These are phyloP conservation scores for Pseudomicrostroma phylloplanum DNA, from an alignment of 1,284 basidiomycete species.

Conservation along the genomic window DNA sequence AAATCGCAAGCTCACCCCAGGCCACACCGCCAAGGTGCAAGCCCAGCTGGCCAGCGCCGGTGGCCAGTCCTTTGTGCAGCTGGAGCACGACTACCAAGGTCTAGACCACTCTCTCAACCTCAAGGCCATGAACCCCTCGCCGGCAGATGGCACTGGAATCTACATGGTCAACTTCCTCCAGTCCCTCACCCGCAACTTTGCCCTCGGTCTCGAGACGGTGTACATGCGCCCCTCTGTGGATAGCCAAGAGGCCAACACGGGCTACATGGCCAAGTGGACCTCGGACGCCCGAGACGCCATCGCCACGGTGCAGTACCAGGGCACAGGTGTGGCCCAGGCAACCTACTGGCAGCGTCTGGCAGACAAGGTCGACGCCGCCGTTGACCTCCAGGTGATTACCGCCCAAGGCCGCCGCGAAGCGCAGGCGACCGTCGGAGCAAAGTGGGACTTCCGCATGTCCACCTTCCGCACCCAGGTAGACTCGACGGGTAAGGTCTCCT, in stretches of 20 bases:
- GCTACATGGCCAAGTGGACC: slow-evolving; percentile 74
- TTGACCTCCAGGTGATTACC: slow-evolving; percentile 74
- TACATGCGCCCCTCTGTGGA: slow-evolving; percentile 64
- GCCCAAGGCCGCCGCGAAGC: slow-evolving; percentile 70
- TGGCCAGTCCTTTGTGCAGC: slow-evolving; percentile 57
- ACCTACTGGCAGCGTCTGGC: slow-evolving; percentile 95
- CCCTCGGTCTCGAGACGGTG: slow-evolving; percentile 82
- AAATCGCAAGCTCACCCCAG: slow-evolving; percentile 80
- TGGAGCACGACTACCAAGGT: slow-evolving; percentile 92
- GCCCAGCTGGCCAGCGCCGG: slow-evolving; percentile 48
- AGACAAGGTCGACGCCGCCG: slow-evolving; percentile 97
- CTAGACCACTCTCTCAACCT: slow-evolving; percentile 78
- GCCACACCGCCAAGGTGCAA: slow-evolving; percentile 78
- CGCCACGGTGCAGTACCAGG: slow-evolving; percentile 82
- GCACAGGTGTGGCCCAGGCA: slow-evolving; percentile 73
- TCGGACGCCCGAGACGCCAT: slow-evolving; percentile 55
- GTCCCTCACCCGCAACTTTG: slow-evolving; percentile 85
- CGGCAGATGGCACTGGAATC: slow-evolving; percentile 79
- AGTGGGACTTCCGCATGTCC: slow-evolving; percentile 90
- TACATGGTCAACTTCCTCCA: slow-evolving; percentile 91
- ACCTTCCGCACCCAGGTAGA: slow-evolving; percentile 54
- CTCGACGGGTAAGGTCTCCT: slow-evolving; percentile 69
- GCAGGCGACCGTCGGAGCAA: slow-evolving; percentile 83
- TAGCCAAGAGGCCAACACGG: slow-evolving; percentile 63
- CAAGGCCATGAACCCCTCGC: slow-evolving; percentile 89